Evolutionary conservation across 768 basidiomycete species (phyloP).

Genomic region (Lyophyllum atratum): DNA sequence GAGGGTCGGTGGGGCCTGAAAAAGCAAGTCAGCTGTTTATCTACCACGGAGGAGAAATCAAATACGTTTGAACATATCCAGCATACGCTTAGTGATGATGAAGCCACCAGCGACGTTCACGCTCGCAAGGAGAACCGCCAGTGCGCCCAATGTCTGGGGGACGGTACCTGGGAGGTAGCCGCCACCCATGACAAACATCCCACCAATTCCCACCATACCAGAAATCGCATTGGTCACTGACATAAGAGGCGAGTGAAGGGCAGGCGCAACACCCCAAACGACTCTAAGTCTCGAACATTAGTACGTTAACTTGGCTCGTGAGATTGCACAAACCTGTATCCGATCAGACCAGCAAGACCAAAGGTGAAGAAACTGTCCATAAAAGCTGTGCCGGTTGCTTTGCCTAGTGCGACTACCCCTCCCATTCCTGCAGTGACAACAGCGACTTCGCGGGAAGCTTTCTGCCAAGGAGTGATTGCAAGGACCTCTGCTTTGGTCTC

Average conservation of each 20-base stretch:
- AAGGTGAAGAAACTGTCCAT: conserved; percentile 92
- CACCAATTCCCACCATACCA: conserved; percentile 60
- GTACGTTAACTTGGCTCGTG: not conserved
- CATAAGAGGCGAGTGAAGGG: conserved; percentile 88
- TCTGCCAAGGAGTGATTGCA: conserved; percentile 87
- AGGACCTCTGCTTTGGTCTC: conserved; percentile 48
- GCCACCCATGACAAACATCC: conserved; percentile 90
- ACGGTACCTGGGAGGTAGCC: conserved; percentile 81
- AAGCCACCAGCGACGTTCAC: conserved; percentile 90
- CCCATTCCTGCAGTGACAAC: conserved; percentile 79
- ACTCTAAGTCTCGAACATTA: conserved; percentile 45
- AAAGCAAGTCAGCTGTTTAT: conserved; percentile 3
- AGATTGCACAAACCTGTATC: conserved; percentile 47
- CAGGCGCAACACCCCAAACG: conserved; percentile 88
- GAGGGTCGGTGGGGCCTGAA: conserved; percentile 78
- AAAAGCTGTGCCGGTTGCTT: conserved; percentile 77
- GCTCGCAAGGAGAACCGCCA: conserved; percentile 85
- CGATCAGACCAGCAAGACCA: conserved; percentile 82
- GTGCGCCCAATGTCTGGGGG: conserved; percentile 76
- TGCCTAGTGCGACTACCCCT: conserved; percentile 69
- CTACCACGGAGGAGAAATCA: not conserved
- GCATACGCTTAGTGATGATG: conserved; percentile 88
- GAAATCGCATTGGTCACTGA: conserved; percentile 90
- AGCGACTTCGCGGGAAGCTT: conserved; percentile 73
- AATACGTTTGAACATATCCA: conserved; percentile 90